Evolutionary conservation across 129 eudicot species (phyloP).

Genomic region (Artemisia tridentata): DNA sequence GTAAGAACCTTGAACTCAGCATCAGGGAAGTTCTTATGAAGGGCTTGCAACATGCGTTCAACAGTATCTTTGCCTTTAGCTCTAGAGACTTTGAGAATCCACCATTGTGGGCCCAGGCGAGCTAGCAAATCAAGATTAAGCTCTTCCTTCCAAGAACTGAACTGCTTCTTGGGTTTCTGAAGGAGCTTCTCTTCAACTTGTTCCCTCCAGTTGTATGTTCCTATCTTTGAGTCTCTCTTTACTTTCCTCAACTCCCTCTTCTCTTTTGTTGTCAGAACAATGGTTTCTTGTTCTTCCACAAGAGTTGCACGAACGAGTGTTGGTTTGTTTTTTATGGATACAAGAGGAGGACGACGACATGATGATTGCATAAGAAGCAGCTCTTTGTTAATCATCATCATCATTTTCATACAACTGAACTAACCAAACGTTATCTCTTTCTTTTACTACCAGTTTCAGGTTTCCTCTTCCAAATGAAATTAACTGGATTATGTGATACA

Average conservation of each 20-base stretch:
- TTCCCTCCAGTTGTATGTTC: conserved; percentile 64
- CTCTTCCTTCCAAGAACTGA: conserved; percentile 70
- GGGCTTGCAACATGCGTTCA: conserved; percentile 42
- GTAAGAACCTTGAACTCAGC: conserved; percentile 47
- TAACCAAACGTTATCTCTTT: not conserved
- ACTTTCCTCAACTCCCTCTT: not conserved
- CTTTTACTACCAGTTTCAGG: not conserved
- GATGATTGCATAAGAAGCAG: conserved; percentile 50
- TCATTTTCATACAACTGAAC: not conserved
- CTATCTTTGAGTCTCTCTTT: conserved; percentile 25
- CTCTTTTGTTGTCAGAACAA: conserved; percentile 4
- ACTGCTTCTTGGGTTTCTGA: conserved; percentile 62
- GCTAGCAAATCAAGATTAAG: conserved; percentile 76
- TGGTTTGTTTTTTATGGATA: conserved; percentile 16
- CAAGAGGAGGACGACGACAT: conserved; percentile 52
- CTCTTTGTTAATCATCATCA: conserved; percentile 33
- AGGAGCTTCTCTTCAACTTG: conserved; percentile 71
- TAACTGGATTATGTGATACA: too few relatives aligned
- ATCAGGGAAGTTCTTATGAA: conserved; percentile 50
- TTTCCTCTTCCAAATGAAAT: too few relatives aligned
- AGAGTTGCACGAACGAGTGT: conserved; percentile 26
- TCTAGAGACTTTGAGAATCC: conserved; percentile 74
- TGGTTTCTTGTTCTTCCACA: conserved; percentile 27
- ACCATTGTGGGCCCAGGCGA: conserved; percentile 82
- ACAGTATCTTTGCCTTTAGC: conserved; percentile 50